These are phyloP conservation scores for Backusella circina DNA, from an alignment of 192 early-diverging fungal genomes.

Conservation along the genomic window DNA sequence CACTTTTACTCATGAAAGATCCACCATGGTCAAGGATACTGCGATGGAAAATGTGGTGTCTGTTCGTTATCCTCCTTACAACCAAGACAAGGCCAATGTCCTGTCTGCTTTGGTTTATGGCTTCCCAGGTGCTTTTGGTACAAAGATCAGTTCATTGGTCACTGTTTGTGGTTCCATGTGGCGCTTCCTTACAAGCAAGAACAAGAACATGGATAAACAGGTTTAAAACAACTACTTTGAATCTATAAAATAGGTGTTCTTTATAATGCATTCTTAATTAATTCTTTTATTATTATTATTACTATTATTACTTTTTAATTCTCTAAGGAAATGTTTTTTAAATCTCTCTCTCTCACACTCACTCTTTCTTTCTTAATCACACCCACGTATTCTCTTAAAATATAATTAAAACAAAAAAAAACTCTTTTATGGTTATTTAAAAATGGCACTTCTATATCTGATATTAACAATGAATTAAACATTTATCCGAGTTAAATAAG, in stretches of 20 bases:
- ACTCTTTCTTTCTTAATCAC: neutral
- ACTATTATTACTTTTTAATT: neutral
- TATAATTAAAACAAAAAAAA: neutral
- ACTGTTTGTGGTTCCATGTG: neutral
- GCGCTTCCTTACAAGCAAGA: neutral
- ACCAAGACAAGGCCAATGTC: constrained; percentile 17
- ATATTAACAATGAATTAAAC: too few relatives aligned
- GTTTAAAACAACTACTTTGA: neutral
- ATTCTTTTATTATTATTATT: neutral
- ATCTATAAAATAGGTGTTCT: neutral
- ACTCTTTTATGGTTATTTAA: neutral
- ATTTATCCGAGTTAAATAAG: too few relatives aligned
- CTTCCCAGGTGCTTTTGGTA: neutral
- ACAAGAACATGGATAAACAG: neutral
- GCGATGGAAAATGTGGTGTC: constrained; percentile 31
- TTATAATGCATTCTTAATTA: neutral
- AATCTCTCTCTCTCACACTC: neutral
- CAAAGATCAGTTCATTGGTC: constrained; percentile 6
- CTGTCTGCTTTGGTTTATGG: constrained; percentile 16
- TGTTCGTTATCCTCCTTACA: constrained; percentile 37
- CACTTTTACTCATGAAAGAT: constrained; percentile 66
- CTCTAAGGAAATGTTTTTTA: neutral
- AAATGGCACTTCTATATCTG: neutral
- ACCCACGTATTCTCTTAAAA: neutral
- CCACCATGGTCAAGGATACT: constrained; percentile 46